A percentile compares a stretch with the other conserved stretches of the same genome.
Evolutionary conservation across 2,329 filamentous ascomycete species (phyloP).

Genomic region (Aspergillus fumigatus): DNA sequence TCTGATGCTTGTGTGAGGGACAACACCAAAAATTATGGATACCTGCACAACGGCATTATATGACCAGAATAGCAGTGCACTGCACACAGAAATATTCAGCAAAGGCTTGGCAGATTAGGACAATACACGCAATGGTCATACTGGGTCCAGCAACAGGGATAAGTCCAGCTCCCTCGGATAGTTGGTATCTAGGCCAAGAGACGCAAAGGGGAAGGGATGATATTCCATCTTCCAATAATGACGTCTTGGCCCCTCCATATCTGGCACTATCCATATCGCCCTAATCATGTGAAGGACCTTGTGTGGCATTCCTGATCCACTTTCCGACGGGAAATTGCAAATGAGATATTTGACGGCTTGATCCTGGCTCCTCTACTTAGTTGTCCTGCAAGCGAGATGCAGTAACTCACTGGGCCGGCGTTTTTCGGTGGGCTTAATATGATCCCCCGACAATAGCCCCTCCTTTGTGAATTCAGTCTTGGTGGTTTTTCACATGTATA

Average conservation of each 20-base stretch:
- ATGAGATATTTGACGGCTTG: background rate
- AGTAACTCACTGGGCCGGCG: slow-evolving; percentile 24
- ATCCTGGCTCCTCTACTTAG: slow-evolving; percentile 10
- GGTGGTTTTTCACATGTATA: slow-evolving; percentile 20
- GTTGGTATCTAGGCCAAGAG: slow-evolving; percentile 22
- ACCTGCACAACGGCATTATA: slow-evolving; percentile 13
- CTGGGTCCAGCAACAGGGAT: background rate
- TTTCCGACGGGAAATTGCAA: slow-evolving; percentile 2
- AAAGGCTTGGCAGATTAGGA: background rate
- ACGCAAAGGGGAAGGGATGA: slow-evolving; percentile 17
- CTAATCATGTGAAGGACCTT: slow-evolving; percentile 26
- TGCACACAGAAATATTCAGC: background rate
- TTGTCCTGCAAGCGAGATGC: slow-evolving; percentile 10
- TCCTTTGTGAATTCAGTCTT: slow-evolving; percentile 20
- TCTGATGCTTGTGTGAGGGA: slow-evolving; percentile 10
- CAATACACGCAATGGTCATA: background rate
- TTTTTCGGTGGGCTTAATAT: slow-evolving; percentile 16
- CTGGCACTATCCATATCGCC: slow-evolving; percentile 6
- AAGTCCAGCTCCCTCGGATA: background rate
- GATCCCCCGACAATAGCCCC: slow-evolving; percentile 20
- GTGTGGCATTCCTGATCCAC: slow-evolving; percentile 8
- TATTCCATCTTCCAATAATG: slow-evolving; percentile 22
- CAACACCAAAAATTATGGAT: slow-evolving; percentile 4
- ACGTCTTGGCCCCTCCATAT: slow-evolving; percentile 23
- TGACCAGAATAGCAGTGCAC: background rate